Percentiles rank a stretch among this genome's conserved stretches.
Conservation (phyloP, 192 early-diverging fungal species). For the Coemansia sp. region DNA sequence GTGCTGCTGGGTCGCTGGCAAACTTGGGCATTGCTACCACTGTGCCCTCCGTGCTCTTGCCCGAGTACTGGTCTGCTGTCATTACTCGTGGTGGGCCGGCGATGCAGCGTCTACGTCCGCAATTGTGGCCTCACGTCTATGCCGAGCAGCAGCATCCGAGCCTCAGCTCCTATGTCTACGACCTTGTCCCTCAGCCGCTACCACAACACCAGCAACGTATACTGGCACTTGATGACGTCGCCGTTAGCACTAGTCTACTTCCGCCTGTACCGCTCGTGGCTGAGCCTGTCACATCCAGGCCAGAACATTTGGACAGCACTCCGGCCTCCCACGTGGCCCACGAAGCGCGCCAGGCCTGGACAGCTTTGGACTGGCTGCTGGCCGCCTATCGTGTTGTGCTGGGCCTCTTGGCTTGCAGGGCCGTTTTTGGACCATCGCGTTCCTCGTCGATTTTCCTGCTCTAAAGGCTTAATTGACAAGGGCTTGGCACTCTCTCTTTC, state of each 20-base stretch:
- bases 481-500: slow-evolving; percentile 1
- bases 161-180: slow-evolving; percentile 3
- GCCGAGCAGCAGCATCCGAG: background rate
- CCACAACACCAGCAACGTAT: slow-evolving; percentile 15
- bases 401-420: slow-evolving; percentile 41
- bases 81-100: slow-evolving; percentile 25
- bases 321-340: background rate
- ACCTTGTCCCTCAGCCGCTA: slow-evolving; percentile 17
- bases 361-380: slow-evolving; percentile 49
- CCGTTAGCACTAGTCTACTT: background rate
- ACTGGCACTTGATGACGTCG: background rate
- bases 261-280: background rate
- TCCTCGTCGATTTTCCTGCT: slow-evolving; percentile 28
- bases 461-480: background rate
- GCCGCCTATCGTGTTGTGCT: slow-evolving; percentile 42
- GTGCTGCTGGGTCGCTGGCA: background rate
- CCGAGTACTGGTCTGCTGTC: slow-evolving; percentile 38
- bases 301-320: background rate
- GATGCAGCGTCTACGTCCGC: slow-evolving; percentile 50
- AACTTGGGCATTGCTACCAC: slow-evolving; percentile 19
- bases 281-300: background rate
- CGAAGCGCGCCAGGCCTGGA: slow-evolving; percentile 33
- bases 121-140: slow-evolving; percentile 45
- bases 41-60: slow-evolving; percentile 36
- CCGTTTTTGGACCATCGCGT: slow-evolving; percentile 45